These are phyloP conservation scores for Parmelia sp. DNA, from an alignment of 495 filamentous ascomycete species.

Conservation along the genomic window DNA sequence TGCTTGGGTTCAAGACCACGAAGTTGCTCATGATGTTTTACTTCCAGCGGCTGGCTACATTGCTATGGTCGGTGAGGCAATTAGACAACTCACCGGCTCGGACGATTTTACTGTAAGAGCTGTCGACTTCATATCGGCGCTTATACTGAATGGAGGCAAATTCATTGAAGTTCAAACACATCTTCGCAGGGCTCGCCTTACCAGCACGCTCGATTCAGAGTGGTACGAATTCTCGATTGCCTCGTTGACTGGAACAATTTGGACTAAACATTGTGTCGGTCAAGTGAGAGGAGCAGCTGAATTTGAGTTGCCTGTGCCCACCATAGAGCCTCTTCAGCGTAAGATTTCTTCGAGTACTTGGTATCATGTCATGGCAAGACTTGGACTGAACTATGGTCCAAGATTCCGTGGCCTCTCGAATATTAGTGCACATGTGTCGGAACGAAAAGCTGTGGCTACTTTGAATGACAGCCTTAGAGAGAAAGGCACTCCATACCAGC, in stretches of 20 bases:
- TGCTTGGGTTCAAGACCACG: conserved; percentile 27
- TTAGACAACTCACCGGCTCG: conserved; percentile 33
- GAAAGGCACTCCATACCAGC: conserved; percentile 4
- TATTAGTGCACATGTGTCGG: conserved; percentile 11
- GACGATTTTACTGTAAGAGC: conserved; percentile 28
- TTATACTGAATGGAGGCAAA: conserved; percentile 29
- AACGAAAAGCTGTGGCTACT: conserved; percentile 30
- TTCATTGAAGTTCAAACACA: conserved; percentile 34
- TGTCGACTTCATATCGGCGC: conserved; percentile 28
- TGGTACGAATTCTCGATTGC: conserved; percentile 45
- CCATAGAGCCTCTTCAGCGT: too few relatives aligned
- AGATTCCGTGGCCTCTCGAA: conserved; percentile 20
- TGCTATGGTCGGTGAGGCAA: conserved; percentile 43
- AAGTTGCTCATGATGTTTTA: conserved; percentile 35
- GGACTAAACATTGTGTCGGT: conserved; percentile 41
- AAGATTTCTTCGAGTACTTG: neutral
- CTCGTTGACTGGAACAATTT: conserved; percentile 35
- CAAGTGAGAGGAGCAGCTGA: too few relatives aligned
- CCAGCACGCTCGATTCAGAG: conserved; percentile 31
- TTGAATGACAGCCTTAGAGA: neutral
- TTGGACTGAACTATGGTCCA: conserved; percentile 21
- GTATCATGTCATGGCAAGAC: conserved; percentile 4
- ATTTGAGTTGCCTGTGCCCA: too few relatives aligned
- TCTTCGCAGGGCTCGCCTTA: conserved; percentile 34
- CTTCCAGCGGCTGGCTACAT: conserved; percentile 47